Conservation (phyloP, 257 asterid genomes). For the Nicotiana tomentosiformis region DNA sequence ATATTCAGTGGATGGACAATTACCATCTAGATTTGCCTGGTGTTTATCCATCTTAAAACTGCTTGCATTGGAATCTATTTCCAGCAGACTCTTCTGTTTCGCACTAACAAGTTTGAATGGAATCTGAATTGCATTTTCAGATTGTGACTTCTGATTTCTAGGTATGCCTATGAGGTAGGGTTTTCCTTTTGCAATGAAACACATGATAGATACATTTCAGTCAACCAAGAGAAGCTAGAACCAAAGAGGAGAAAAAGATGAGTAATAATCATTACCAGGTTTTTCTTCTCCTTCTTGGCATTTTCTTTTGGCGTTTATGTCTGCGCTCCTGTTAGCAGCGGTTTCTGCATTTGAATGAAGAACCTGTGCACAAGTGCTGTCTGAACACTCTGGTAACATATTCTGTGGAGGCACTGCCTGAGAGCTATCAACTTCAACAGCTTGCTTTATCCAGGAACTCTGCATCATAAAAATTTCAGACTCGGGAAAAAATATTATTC, state of each 20-base stretch:
- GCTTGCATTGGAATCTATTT: conserved; percentile 15
- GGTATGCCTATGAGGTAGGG: conserved; percentile 24
- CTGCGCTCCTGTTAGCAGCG: conserved; percentile 30
- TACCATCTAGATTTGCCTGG: conserved; percentile 20
- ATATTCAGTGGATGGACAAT: conserved; percentile 19
- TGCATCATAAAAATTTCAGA: conserved; percentile 24
- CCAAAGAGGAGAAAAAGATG: neutral
- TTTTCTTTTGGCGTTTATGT: conserved; percentile 28
- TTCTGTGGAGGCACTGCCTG: conserved; percentile 44
- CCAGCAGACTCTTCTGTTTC: conserved; percentile 14
- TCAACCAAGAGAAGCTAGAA: conserved; percentile 10
- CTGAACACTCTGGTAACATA: conserved; percentile 48
- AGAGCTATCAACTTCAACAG: conserved; percentile 55
- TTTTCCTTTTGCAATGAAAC: conserved; percentile 29
- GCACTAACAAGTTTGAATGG: conserved; percentile 13
- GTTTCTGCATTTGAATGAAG: conserved; percentile 48
- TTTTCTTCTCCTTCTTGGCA: conserved; percentile 16
- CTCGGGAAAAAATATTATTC: neutral
- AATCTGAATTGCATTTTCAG: conserved; percentile 32
- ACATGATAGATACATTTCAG: conserved; percentile 14
- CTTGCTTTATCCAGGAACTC: conserved; percentile 86
- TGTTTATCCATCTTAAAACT: conserved; percentile 19
- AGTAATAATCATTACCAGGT: conserved; percentile 31
- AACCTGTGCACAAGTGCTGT: conserved; percentile 63
- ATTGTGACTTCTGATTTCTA: conserved; percentile 31